Evolutionary conservation across 78 protist species (phyloP), one percentile per base, ranked within the genome.

Genomic region (Dictyostelium brefeldianum): DNA sequence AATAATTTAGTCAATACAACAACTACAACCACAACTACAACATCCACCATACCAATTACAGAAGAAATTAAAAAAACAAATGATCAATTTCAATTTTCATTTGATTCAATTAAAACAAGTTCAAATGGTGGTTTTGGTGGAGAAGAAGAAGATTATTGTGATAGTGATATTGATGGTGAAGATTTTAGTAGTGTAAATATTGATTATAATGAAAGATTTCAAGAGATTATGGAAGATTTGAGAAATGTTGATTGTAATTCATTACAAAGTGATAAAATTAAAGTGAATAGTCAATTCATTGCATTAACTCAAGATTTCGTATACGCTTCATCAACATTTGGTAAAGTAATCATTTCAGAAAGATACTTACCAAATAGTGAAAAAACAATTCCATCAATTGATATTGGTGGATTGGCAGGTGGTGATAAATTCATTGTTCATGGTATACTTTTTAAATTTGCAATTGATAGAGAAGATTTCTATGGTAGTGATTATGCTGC

Each of bases 301-400:
- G 89, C 90, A 11, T 83, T 93, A n/a, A 89, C 96, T 15, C 96
- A 93, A 77, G 96, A 93, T 56, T 93, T 93, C 62, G 89, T 93
- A 18, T 83, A 93, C 73, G 89, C 85, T 3, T 79, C 92, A 12
- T 53, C 64, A 12, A 93, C 96, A 15, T 93, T 80, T 81, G 96
- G 93, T 4, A 93, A 84, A 48, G 83, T 93, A n/a, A 93, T 93
- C 69, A 93, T 93, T 11, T 84, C 92, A 0, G 96, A 93, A 50
- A 57, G 89, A n/a, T 85, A 93, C 2, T 79, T 93, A 46, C 96
- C 96, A 54, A 74, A 80, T 25, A 27, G 51, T 56, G 84, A 93
- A 65, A 93, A 93, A 36, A 93, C 92, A 2, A 93, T 93, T 22
- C 89, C 90, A 50, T 91, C 96, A 0, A 79, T 77, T 17, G 91